phyloP scores from a whole-genome alignment of 2,329 filamentous ascomycete species.

The Emericellopsis cladophorae region DNA sequence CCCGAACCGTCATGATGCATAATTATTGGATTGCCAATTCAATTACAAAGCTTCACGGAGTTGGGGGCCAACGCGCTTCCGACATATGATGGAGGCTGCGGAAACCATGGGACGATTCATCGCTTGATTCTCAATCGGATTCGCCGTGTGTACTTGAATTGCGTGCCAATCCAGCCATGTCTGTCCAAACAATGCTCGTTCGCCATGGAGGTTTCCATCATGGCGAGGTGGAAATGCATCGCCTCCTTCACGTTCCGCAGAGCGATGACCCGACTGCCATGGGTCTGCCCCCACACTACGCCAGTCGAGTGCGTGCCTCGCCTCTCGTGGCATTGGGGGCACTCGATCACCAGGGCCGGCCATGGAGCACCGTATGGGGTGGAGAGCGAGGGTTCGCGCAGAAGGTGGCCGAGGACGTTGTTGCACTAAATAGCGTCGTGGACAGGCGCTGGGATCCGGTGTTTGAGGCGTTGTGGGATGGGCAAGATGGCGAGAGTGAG shows the following conservation, averaged over 20 bases:
- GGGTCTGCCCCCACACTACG: conserved; percentile 49
- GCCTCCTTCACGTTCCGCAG: conserved; percentile 43
- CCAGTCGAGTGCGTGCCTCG: conserved; percentile 44
- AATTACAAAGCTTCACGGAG: no score
- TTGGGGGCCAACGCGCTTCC: no score
- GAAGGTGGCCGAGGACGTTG: conserved; percentile 45
- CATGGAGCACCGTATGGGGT: conserved; percentile 74
- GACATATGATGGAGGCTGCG: no score
- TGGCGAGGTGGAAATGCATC: conserved; percentile 55
- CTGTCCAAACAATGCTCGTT: no score
- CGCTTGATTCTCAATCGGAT: no score
- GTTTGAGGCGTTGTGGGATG: conserved; percentile 45
- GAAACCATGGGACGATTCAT: no score
- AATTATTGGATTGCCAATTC: no score
- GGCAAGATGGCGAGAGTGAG: conserved; percentile 28
- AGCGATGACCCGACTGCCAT: conserved; percentile 53
- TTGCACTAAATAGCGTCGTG: conserved; percentile 51
- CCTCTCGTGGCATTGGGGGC: conserved; percentile 64
- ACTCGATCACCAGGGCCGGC: conserved; percentile 49
- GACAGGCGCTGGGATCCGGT: conserved; percentile 58
- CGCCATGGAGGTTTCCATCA: conserved; percentile 19
- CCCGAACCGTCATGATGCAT: no score
- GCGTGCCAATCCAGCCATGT: no score
- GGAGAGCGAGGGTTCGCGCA: conserved; percentile 56
- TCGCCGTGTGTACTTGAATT: no score